phyloP scores from a whole-genome alignment of 2,329 filamentous ascomycete genomes.

The Colletotrichum sp. region DNA sequence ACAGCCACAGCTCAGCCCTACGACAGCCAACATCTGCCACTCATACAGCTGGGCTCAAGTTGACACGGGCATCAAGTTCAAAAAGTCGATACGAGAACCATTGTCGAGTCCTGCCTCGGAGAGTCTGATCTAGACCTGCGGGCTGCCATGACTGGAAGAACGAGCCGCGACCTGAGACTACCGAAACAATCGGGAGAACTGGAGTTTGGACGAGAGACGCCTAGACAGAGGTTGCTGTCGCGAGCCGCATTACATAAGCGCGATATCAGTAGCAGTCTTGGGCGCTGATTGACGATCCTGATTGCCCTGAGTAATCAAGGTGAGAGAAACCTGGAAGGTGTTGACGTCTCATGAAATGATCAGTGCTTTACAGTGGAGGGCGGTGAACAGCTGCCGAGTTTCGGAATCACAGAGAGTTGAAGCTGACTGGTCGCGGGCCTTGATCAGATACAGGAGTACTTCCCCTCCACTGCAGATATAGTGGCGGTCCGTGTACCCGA shows the following conservation, averaged over 20 bases:
- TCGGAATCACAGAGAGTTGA: conserved; percentile 13
- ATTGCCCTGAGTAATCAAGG: neutral
- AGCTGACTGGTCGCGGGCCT: conserved; percentile 10
- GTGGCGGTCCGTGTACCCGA: neutral
- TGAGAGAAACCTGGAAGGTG: neutral
- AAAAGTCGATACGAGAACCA: neutral
- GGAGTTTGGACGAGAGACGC: neutral
- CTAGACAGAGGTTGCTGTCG: neutral
- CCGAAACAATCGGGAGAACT: neutral
- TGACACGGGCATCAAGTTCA: neutral
- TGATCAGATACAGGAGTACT: conserved; percentile 1
- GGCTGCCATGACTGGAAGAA: neutral
- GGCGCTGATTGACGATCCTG: neutral
- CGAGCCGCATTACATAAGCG: neutral
- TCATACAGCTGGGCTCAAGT: neutral
- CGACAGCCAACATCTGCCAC: neutral
- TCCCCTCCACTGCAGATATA: neutral
- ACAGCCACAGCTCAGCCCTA: neutral
- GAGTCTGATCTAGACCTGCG: neutral
- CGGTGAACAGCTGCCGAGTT: conserved; percentile 17
- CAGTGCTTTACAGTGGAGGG: conserved; percentile 6
- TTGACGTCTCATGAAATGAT: conserved; percentile 12
- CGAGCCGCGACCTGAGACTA: neutral
- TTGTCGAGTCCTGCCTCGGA: neutral
- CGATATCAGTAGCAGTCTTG: neutral